Evolutionary conservation across 1,284 basidiomycete genomes (phyloP).

Genomic region (Cutaneotrichosporon curvatum): DNA sequence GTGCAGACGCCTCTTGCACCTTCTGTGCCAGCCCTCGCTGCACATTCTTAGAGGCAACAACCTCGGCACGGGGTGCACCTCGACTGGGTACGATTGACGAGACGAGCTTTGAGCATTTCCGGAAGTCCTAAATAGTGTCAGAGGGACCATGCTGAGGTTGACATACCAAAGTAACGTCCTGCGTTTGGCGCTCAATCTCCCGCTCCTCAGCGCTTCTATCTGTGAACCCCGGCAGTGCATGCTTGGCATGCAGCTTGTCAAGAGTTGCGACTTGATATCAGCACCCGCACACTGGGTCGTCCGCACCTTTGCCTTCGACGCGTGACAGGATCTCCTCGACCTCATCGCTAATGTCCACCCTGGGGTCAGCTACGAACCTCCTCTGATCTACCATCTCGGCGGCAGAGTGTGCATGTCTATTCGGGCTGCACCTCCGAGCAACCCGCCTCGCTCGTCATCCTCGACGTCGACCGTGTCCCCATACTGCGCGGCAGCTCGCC

Average conservation of each 20-base stretch:
- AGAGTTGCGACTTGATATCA: slow-evolving; percentile 60
- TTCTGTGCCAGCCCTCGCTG: slow-evolving; percentile 90
- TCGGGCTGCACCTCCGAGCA: slow-evolving; percentile 52
- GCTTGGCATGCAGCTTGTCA: slow-evolving; percentile 91
- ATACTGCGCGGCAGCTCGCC: slow-evolving; percentile 37
- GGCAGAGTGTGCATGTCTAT: slow-evolving; percentile 57
- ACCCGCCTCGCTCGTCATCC: slow-evolving; percentile 62
- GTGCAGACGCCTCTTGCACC: slow-evolving; percentile 82
- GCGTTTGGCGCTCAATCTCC: slow-evolving; percentile 82
- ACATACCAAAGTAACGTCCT: slow-evolving; percentile 74
- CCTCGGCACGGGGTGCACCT: slow-evolving; percentile 51
- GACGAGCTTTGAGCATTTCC: slow-evolving; percentile 70
- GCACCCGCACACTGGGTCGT: not conserved
- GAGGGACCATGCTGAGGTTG: slow-evolving; percentile 8
- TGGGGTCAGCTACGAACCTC: slow-evolving; percentile 40
- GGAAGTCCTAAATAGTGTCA: slow-evolving; percentile 61
- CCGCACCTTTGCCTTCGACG: slow-evolving; percentile 70
- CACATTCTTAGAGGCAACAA: slow-evolving; percentile 83
- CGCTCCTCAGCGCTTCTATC: slow-evolving; percentile 88
- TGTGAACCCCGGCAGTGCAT: slow-evolving; percentile 89
- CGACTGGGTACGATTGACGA: slow-evolving; percentile 47
- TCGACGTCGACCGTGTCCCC: slow-evolving; percentile 47
- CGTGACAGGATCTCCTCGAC: slow-evolving; percentile 69
- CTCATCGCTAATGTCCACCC: slow-evolving; percentile 86
- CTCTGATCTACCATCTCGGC: slow-evolving; percentile 58